phyloP scores from a whole-genome alignment of 176 grass and related monocot species.

The Dendrocalamus sinicus region DNA sequence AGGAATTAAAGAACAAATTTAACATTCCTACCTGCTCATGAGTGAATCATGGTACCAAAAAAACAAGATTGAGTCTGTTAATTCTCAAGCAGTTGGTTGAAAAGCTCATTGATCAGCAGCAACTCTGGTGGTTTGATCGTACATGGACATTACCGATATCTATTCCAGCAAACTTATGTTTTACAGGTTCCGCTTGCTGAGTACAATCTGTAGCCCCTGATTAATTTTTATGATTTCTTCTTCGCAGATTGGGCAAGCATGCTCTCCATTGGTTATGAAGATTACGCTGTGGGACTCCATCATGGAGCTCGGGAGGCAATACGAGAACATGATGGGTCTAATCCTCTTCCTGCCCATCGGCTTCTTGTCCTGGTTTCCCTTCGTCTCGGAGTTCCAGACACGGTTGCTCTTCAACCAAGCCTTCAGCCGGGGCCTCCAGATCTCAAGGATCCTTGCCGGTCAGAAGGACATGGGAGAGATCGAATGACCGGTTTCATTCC shows the following conservation, averaged over 20 bases:
- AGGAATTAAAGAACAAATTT: not conserved
- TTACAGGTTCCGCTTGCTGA: not conserved
- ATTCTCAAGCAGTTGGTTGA: not conserved
- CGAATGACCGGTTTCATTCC: no score
- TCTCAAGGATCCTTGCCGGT: no score
- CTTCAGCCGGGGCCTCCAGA: no score
- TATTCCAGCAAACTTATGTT: not conserved
- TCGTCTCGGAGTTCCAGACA: no score
- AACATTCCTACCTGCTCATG: not conserved
- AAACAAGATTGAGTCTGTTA: not conserved
- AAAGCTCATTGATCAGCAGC: not conserved
- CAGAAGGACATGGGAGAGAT: no score
- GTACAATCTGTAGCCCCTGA: not conserved
- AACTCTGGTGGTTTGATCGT: not conserved
- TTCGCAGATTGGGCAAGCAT: constrained; percentile 80
- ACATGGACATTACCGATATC: not conserved
- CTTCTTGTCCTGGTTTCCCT: no score
- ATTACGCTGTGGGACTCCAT: constrained; percentile 83
- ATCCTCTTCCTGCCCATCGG: no score
- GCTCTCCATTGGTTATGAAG: constrained; percentile 47
- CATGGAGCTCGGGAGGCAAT: constrained; percentile 81
- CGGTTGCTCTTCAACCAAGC: no score
- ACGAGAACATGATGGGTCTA: constrained; percentile 86
- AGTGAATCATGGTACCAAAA: not conserved
- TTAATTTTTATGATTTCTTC: not conserved